Percentiles rank a stretch among this genome's conserved stretches.
Conservation (phyloP, 805 yeast species). For the Priceomyces medius region DNA sequence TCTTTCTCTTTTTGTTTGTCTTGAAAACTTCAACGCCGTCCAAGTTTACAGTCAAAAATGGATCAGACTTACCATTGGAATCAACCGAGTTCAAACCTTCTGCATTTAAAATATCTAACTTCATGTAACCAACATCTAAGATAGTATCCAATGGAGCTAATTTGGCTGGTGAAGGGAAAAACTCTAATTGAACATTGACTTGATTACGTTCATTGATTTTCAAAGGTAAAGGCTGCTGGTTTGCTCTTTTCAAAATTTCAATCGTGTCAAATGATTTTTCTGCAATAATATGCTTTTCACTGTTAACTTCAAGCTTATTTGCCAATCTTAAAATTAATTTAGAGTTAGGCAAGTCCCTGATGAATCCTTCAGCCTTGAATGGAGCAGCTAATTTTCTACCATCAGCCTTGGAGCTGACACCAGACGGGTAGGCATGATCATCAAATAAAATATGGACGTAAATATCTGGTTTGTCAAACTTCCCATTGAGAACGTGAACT, state of each 20-base stretch:
- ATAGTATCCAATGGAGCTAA: constrained; percentile 61
- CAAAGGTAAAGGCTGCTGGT: constrained; percentile 45
- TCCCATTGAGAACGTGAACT: constrained; percentile 53
- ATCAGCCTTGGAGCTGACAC: constrained; percentile 48
- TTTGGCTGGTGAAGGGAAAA: constrained; percentile 54
- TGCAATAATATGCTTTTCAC: constrained; percentile 47
- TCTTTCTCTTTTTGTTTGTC: constrained; percentile 62
- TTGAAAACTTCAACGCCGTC: constrained; percentile 56
- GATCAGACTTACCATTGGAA: constrained; percentile 76
- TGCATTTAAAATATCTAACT: constrained; percentile 58
- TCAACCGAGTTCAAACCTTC: constrained; percentile 58
- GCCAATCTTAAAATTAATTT: constrained; percentile 56
- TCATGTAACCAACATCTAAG: constrained; percentile 64
- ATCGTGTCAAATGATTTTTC: constrained; percentile 51
- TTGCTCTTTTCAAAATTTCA: constrained; percentile 54
- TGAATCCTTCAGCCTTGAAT: constrained; percentile 57
- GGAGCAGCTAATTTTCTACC: constrained; percentile 44
- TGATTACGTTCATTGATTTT: constrained; percentile 38
- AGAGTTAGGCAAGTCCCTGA: constrained; percentile 71
- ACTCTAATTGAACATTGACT: constrained; percentile 54
- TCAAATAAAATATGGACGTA: constrained; percentile 63
- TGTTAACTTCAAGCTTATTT: constrained; percentile 47
- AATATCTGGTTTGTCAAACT: constrained; percentile 46
- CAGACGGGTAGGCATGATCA: constrained; percentile 60
- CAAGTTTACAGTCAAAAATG: constrained; percentile 52